Conservation (phyloP, 768 basidiomycete genomes). For the Tephrocybe rancida region DNA sequence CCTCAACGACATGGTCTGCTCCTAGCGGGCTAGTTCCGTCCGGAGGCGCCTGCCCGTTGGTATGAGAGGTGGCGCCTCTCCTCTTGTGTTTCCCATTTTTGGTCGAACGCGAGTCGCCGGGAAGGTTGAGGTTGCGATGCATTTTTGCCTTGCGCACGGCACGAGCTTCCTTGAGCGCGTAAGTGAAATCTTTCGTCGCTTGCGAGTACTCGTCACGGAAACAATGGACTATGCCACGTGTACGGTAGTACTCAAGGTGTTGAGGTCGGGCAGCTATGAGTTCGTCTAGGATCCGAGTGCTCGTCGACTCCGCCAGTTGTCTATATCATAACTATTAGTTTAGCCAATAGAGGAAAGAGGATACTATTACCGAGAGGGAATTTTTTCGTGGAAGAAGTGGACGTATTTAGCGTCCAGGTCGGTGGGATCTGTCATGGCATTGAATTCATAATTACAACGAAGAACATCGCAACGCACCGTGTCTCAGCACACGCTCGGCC, state of each 20-base stretch:
- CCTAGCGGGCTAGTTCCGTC: conserved; percentile 58
- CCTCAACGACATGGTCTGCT: conserved; percentile 45
- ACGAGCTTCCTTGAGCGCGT: conserved; percentile 78
- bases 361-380: conserved; percentile 74
- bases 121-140: conserved; percentile 47
- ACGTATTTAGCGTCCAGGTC: conserved; percentile 86
- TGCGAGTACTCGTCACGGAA: conserved; percentile 81
- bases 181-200: conserved; percentile 81
- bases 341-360: background rate
- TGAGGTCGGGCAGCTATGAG: conserved; percentile 76
- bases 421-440: conserved; percentile 56
- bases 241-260: conserved; percentile 82
- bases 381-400: conserved; percentile 94
- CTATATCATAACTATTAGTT: conserved; percentile 36
- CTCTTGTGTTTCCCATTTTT: conserved; percentile 59
- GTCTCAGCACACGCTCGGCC: conserved; percentile 82
- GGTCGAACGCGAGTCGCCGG: conserved; percentile 33
- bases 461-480: conserved; percentile 33
- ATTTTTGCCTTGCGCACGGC: conserved; percentile 65
- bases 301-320: conserved; percentile 84
- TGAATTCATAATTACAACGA: background rate
- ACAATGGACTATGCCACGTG: conserved; percentile 88
- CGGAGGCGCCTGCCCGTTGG: conserved; percentile 68
- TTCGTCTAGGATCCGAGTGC: conserved; percentile 76
- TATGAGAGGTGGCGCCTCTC: conserved; percentile 39